Evolutionary conservation across 345 rosid genomes (phyloP).

Genomic region (Camelina laxa): DNA sequence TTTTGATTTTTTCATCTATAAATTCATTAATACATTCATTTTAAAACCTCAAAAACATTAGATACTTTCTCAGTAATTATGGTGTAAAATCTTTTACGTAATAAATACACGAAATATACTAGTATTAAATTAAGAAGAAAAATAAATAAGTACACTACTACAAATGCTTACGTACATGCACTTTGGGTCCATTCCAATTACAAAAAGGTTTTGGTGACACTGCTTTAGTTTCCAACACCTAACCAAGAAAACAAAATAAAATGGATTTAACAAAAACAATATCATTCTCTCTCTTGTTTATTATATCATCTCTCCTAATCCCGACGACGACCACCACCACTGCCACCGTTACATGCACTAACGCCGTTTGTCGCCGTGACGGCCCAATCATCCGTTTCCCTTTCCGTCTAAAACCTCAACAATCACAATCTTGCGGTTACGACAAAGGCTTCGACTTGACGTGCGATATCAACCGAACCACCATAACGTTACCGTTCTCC

Average conservation of each 20-base stretch:
- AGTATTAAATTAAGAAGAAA: background rate
- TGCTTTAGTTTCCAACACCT: constrained; percentile 29
- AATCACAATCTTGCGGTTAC: constrained; percentile 57
- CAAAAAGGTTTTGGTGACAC: constrained; percentile 28
- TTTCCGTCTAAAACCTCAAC: constrained; percentile 53
- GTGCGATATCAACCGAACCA: constrained; percentile 54
- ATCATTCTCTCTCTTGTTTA: constrained; percentile 29
- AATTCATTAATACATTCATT: too few species aligned
- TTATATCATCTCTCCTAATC: constrained; percentile 15
- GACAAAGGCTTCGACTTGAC: constrained; percentile 55
- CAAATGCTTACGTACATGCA: constrained; percentile 33
- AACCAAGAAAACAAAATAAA: background rate
- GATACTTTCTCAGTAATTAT: background rate
- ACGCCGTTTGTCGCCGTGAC: constrained; percentile 46
- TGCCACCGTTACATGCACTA: constrained; percentile 43
- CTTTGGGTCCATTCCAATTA: constrained; percentile 27
- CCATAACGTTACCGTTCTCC: constrained; percentile 46
- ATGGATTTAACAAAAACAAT: constrained; percentile 33
- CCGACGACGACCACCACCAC: constrained; percentile 26
- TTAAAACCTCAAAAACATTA: too few species aligned
- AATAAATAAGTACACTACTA: background rate
- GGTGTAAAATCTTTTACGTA: background rate
- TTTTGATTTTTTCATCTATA: background rate
- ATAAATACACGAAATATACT: constrained; percentile 8
- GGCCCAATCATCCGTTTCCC: constrained; percentile 62